These are phyloP conservation scores for Torulaspora delbrueckii DNA, from an alignment of 805 yeast genomes.

Conservation along the genomic window DNA sequence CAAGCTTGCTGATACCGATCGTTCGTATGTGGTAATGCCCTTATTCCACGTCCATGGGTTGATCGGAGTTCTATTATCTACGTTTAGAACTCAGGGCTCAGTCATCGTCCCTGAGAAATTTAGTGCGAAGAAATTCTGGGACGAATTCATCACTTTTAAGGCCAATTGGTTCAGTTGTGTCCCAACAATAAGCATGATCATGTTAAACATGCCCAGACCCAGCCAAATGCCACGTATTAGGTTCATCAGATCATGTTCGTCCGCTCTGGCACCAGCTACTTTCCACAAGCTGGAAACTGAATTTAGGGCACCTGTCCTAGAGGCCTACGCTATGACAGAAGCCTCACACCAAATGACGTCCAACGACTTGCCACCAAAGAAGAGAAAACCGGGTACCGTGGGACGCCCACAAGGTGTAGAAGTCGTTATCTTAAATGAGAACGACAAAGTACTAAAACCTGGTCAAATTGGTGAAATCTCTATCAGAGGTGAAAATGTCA, in stretches of 20 bases:
- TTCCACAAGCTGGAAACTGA: constrained; percentile 52
- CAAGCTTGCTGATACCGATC: constrained; percentile 44
- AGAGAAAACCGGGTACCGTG: constrained; percentile 65
- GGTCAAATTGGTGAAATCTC: constrained; percentile 66
- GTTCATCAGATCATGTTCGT: constrained; percentile 68
- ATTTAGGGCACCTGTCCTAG: constrained; percentile 64
- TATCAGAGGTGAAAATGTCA: constrained; percentile 62
- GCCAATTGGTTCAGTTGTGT: constrained; percentile 76
- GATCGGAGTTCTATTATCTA: constrained; percentile 58
- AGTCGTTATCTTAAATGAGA: constrained; percentile 50
- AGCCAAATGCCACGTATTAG: constrained; percentile 49
- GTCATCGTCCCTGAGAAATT: constrained; percentile 59
- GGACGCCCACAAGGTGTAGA: constrained; percentile 70
- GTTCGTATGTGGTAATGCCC: constrained; percentile 68
- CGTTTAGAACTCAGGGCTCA: constrained; percentile 55
- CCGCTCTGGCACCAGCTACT: constrained; percentile 63
- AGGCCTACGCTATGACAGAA: constrained; percentile 79
- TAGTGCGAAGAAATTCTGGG: constrained; percentile 59
- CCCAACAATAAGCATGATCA: constrained; percentile 68
- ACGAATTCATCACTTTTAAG: constrained; percentile 43
- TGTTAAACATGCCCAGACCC: constrained; percentile 51
- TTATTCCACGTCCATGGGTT: constrained; percentile 74
- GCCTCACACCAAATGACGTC: constrained; percentile 80
- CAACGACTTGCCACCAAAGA: constrained; percentile 59
- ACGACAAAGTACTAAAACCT: constrained; percentile 43